Evolutionary conservation across 371 early-diverging fungal species (phyloP), one percentile per base, ranked within the genome.

Genomic region (Saksenaea oblongispora): DNA sequence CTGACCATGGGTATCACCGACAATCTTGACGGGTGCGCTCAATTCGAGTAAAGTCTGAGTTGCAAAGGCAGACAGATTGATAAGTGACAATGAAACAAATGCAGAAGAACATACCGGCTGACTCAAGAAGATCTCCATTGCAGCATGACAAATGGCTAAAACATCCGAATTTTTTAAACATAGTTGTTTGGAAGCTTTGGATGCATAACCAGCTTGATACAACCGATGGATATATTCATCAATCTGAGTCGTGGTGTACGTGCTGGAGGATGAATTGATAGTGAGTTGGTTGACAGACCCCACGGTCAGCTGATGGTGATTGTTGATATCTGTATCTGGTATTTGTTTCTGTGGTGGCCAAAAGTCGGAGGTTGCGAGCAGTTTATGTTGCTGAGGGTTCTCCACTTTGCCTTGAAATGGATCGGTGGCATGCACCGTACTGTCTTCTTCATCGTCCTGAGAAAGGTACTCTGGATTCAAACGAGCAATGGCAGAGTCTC

Each of bases 1-100:
- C 84, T 98, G 99, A 13, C 99, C 97, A 71, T 99, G 97, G 44
- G 95, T 93, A 74, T 98, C 98, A 17, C 95, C 93, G 72, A 85
- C 92, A 83, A 99, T 91, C 73, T 98, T 98, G 56, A 98, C 93
- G 22, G 96, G 96, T 5, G 98, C 91, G 39, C 90, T 89, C 54
- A 99, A 79, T 72, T 98, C 98, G 18, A 99, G 77, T 54, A 99
- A 83, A 2, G 94, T 84, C 59, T 80, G 53, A 31, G n/a, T 24
- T 13, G 17, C 18, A 27, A 26, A 57, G n/a, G 41, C 10, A 56
- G 42, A 59, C 34, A 18, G 1, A 17, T 51, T 0, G 15, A 34
- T 35, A 44, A 35, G 54, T 22, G n/a, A 27, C n/a, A 31, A 15
- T 56, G 18, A 11, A 55, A 41, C 5, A 34, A 14, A 17, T 10